These are phyloP conservation scores for Chaetoceros tenuissimus DNA, from an alignment of 108 stramenopile genomes.

Conservation along the genomic window DNA sequence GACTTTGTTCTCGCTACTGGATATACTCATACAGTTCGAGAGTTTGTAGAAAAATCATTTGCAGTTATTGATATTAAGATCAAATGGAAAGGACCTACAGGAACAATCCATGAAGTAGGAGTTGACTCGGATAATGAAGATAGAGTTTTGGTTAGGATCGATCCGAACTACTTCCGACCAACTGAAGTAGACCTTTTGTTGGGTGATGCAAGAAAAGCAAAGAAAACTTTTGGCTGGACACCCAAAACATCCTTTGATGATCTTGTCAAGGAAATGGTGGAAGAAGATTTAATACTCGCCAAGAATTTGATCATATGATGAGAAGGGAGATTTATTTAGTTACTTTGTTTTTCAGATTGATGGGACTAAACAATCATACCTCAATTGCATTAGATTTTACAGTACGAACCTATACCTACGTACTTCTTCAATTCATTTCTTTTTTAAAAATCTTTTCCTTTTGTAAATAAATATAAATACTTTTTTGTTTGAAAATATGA, in stretches of 20 bases:
- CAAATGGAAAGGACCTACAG: conserved; percentile 85
- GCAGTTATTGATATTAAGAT: conserved; percentile 69
- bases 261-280: conserved; percentile 95
- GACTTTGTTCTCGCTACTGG: conserved; percentile 98
- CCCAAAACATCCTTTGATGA: conserved; percentile 74
- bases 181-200: conserved; percentile 97
- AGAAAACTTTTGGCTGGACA: conserved; percentile 84
- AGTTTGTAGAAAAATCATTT: conserved; percentile 96
- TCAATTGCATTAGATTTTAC: no score
- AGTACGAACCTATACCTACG: no score
- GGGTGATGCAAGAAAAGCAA: conserved; percentile 94
- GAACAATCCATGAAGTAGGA: conserved; percentile 90
- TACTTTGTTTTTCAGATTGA: no score
- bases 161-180: conserved; percentile 97
- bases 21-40: conserved; percentile 94
- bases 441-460: no score
- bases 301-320: no score
- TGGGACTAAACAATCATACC: no score
- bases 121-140: conserved; percentile 80
- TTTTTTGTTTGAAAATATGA: no score
- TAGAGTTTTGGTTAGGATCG: conserved; percentile 85
- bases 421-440: no score
- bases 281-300: conserved; percentile 81
- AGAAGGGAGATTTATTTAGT: no score
- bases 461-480: no score